A percentile compares a stretch with the other conserved stretches of the same genome.
These are phyloP conservation scores for Podaxis sp. DNA, from an alignment of 768 basidiomycete genomes.

Conservation along the genomic window DNA sequence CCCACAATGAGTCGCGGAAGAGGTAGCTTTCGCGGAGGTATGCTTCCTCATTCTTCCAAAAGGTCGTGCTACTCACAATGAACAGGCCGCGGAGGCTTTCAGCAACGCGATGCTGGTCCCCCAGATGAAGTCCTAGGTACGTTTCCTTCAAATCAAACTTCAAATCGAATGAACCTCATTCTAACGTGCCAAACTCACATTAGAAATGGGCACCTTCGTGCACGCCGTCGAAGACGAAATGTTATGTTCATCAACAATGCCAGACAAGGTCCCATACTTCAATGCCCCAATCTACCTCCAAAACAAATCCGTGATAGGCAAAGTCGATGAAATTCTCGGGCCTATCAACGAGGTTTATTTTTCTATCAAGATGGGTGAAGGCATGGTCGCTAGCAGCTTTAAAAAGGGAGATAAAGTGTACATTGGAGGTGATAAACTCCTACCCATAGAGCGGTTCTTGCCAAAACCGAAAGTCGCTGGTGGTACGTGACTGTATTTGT, in stretches of 20 bases:
- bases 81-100: conserved; percentile 63
- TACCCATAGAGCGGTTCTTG: conserved; percentile 94
- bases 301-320: conserved; percentile 95
- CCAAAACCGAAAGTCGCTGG: conserved; percentile 90
- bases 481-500: conserved; percentile 37
- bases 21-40: conserved; percentile 12
- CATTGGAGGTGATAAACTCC: conserved; percentile 94
- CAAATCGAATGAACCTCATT: not conserved
- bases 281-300: conserved; percentile 97
- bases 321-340: conserved; percentile 99
- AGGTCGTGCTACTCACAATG: not conserved
- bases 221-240: conserved; percentile 99
- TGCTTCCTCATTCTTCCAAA: not conserved
- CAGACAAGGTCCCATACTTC: conserved; percentile 97
- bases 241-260: conserved; percentile 83
- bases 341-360: conserved; percentile 99
- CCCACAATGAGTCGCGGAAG: conserved; percentile 12
- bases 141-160: conserved; percentile 17
- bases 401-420: conserved; percentile 98
- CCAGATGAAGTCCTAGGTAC: conserved; percentile 77
- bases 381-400: conserved; percentile 94
- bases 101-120: conserved; percentile 73
- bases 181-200: not conserved
- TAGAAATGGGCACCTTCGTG: conserved; percentile 90
- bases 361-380: conserved; percentile 94